A percentile compares a stretch with the other conserved stretches of the same genome.
phyloP scores from a whole-genome alignment of 352 stramenopile species.

The Pythium dissotocum region DNA sequence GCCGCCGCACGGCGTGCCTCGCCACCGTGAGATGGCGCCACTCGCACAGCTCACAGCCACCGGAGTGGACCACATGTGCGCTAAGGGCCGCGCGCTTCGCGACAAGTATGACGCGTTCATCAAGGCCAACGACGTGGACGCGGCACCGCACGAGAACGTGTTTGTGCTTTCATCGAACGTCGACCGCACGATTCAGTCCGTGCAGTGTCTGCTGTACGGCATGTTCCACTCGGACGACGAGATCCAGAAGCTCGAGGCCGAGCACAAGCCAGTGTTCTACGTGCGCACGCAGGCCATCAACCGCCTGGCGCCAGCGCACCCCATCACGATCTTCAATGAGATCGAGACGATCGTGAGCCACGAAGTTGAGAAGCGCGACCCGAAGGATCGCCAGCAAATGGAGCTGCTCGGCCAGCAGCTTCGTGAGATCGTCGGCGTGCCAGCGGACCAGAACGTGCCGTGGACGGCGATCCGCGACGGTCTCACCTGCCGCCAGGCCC shows the following conservation, averaged over 20 bases:
- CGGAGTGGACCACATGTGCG: slow-evolving; percentile 71
- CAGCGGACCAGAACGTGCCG: slow-evolving; percentile 46
- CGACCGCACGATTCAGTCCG: slow-evolving; percentile 72
- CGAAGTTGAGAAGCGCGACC: slow-evolving; percentile 40
- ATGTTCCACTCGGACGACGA: slow-evolving; percentile 54
- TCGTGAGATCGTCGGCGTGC: slow-evolving; percentile 41
- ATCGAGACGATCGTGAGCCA: slow-evolving; percentile 64
- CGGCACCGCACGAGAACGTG: slow-evolving; percentile 41
- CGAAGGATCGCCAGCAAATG: slow-evolving; percentile 25
- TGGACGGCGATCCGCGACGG: slow-evolving; percentile 76
- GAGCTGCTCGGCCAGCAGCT: slow-evolving; percentile 24
- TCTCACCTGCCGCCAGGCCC: slow-evolving; percentile 62
- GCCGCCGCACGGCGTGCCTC: slow-evolving; percentile 44
- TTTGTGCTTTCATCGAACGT: slow-evolving; percentile 80
- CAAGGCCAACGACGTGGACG: slow-evolving; percentile 7
- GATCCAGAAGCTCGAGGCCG: slow-evolving; percentile 9
- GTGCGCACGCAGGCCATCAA: slow-evolving; percentile 71
- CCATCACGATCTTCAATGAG: slow-evolving; percentile 69
- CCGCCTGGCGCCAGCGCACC: slow-evolving; percentile 57
- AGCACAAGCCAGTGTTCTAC: slow-evolving; percentile 40
- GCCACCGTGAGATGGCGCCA: slow-evolving; percentile 42
- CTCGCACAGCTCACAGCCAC: slow-evolving; percentile 64
- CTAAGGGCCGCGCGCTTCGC: slow-evolving; percentile 51
- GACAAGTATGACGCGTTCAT: slow-evolving; percentile 53
- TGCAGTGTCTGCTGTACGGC: slow-evolving; percentile 69